A percentile compares a stretch with the other conserved stretches of the same genome.
These are phyloP conservation scores for Castanopsis chinensis DNA, from an alignment of 306 rosid species.

Conservation along the genomic window DNA sequence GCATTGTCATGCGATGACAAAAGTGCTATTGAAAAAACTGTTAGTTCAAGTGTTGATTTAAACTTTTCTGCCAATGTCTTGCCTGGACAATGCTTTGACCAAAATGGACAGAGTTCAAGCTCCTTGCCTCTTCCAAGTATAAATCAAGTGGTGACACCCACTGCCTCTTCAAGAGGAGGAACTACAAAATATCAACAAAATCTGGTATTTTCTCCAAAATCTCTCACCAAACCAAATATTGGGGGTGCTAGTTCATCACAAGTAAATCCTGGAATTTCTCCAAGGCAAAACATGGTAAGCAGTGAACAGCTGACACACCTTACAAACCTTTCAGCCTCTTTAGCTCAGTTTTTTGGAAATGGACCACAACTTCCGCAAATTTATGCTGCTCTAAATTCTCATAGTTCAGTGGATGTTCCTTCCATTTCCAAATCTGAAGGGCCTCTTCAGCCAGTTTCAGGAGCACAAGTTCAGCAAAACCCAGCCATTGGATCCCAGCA, in stretches of 20 bases:
- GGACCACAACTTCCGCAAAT: conserved; percentile 76
- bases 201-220: conserved; percentile 38
- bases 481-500: conserved; percentile 43
- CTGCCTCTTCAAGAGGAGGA: conserved; percentile 47
- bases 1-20: conserved; percentile 38
- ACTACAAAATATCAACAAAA: conserved; percentile 41
- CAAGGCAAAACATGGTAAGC: conserved; percentile 46
- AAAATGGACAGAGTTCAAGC: conserved; percentile 38
- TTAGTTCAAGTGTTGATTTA: conserved; percentile 30
- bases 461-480: conserved; percentile 38
- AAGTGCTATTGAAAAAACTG: conserved; percentile 26
- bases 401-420: conserved; percentile 34
- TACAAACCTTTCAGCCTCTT: conserved; percentile 70
- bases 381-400: conserved; percentile 69
- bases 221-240: conserved; percentile 34
- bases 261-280: conserved; percentile 42
- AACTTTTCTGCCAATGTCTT: conserved; percentile 36
- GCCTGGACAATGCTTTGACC: conserved; percentile 46
- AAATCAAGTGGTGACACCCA: conserved; percentile 42
- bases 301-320: conserved; percentile 63
- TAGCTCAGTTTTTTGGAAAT: conserved; percentile 76
- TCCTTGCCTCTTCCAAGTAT: conserved; percentile 38
- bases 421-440: conserved; percentile 48
- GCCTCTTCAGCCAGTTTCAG: conserved; percentile 41
- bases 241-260: conserved; percentile 48